These are phyloP conservation scores for Zygosaccharomyces pseudorouxii DNA, from an alignment of 805 yeast genomes.

Conservation along the genomic window DNA sequence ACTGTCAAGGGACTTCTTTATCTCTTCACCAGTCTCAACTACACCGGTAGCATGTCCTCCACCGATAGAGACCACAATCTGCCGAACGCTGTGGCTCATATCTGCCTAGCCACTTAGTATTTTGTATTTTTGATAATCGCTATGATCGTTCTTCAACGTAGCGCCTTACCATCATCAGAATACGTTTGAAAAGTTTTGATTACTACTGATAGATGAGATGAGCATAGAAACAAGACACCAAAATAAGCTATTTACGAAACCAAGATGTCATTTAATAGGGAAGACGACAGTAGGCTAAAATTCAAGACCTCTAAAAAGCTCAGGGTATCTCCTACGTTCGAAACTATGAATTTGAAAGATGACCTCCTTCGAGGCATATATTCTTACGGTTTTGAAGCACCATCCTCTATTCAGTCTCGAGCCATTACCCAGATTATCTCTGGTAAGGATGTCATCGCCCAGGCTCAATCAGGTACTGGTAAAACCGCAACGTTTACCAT, in stretches of 20 bases:
- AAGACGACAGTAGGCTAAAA: conserved; percentile 53
- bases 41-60: conserved; percentile 35
- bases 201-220: neutral
- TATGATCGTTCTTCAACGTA: neutral
- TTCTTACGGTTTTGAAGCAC: conserved; percentile 89
- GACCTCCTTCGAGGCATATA: conserved; percentile 58
- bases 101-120: neutral
- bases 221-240: neutral
- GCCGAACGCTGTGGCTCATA: conserved; percentile 11
- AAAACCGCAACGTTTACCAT: conserved; percentile 98
- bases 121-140: neutral
- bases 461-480: conserved; percentile 99
- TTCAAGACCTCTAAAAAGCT: conserved; percentile 58
- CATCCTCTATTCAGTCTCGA: conserved; percentile 95
- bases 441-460: conserved; percentile 94
- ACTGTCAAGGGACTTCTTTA: conserved; percentile 34
- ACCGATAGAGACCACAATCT: conserved; percentile 25
- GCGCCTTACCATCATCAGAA: conserved; percentile 1
- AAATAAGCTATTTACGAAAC: neutral
- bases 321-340: conserved; percentile 55
- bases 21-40: conserved; percentile 34
- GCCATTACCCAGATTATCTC: conserved; percentile 91
- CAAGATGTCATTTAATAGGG: conserved; percentile 55
- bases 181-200: conserved; percentile 2
- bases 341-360: conserved; percentile 69